Evolutionary conservation across 73 alveolate species (phyloP).

Genomic region (Breviolum minutum): DNA sequence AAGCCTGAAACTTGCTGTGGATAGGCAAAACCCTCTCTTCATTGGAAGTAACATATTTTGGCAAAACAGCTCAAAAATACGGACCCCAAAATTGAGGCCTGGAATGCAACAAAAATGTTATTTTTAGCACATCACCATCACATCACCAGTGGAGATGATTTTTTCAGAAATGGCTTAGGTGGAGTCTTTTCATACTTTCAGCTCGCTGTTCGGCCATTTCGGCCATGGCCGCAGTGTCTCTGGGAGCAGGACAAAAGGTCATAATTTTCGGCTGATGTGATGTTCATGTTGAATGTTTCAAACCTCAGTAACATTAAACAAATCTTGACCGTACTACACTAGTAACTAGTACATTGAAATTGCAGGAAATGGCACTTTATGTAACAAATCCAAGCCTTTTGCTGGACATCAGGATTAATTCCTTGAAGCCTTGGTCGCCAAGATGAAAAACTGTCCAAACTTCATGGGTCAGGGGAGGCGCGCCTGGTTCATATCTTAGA

Average conservation of each 20-base stretch:
- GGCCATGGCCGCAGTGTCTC: not conserved
- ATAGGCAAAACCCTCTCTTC: not conserved
- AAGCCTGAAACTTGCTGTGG: not conserved
- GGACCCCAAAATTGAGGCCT: too few relatives aligned
- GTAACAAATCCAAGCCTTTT: constrained; percentile 81
- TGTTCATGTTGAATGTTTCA: constrained; percentile 96
- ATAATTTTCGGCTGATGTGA: constrained; percentile 97
- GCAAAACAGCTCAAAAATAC: too few relatives aligned
- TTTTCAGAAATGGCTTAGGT: too few relatives aligned
- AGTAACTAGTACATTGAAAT: too few relatives aligned
- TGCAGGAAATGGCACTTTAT: not conserved
- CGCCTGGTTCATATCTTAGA: too few relatives aligned
- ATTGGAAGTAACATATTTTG: not conserved
- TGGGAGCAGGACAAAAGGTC: constrained; percentile 88
- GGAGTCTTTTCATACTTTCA: too few relatives aligned
- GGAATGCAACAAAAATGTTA: too few relatives aligned
- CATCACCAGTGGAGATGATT: too few relatives aligned
- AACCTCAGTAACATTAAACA: not conserved
- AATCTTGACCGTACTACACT: not conserved
- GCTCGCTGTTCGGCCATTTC: too few relatives aligned
- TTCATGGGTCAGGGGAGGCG: too few relatives aligned
- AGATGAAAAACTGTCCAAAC: too few relatives aligned
- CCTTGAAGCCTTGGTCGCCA: constrained; percentile 96
- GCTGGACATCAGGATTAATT: constrained; percentile 99
- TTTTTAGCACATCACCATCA: too few relatives aligned